A percentile compares a stretch with the other conserved stretches of the same genome.
Evolutionary conservation across 306 rosid species (phyloP).

Genomic region (Cicer chorassanicum): DNA sequence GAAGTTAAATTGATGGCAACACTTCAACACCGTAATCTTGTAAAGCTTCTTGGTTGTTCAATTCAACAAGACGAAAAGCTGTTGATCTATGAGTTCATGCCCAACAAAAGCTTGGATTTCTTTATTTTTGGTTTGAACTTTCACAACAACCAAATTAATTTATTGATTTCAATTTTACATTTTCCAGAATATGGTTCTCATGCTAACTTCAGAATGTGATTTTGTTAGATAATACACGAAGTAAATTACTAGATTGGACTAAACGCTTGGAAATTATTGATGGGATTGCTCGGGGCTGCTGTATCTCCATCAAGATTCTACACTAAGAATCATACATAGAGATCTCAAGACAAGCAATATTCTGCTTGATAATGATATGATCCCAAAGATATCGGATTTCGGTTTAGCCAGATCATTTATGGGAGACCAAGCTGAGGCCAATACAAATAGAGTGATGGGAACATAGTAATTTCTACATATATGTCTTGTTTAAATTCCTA

Average conservation of each 20-base stretch:
- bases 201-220: background rate
- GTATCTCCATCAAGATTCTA: conserved; percentile 40
- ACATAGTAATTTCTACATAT: background rate
- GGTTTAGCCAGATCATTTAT: conserved; percentile 33
- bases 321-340: too few species aligned
- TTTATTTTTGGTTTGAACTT: conserved; percentile 33
- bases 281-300: conserved; percentile 22
- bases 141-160: background rate
- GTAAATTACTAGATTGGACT: conserved; percentile 1
- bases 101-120: conserved; percentile 37
- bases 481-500: background rate
- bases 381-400: conserved; percentile 39
- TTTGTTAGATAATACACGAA: background rate
- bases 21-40: conserved; percentile 41
- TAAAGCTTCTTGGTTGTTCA: conserved; percentile 38
- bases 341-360: conserved; percentile 37
- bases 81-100: conserved; percentile 38
- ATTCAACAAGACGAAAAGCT: conserved; percentile 31
- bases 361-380: conserved; percentile 35
- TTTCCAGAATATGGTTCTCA: background rate
- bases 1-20: conserved; percentile 38
- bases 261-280: conserved; percentile 25
- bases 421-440: conserved; percentile 28
- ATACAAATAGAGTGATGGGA: conserved; percentile 38
- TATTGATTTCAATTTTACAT: background rate